These are phyloP conservation scores for Aspergillus latus DNA, from an alignment of 2,329 filamentous ascomycete genomes.

Conservation along the genomic window DNA sequence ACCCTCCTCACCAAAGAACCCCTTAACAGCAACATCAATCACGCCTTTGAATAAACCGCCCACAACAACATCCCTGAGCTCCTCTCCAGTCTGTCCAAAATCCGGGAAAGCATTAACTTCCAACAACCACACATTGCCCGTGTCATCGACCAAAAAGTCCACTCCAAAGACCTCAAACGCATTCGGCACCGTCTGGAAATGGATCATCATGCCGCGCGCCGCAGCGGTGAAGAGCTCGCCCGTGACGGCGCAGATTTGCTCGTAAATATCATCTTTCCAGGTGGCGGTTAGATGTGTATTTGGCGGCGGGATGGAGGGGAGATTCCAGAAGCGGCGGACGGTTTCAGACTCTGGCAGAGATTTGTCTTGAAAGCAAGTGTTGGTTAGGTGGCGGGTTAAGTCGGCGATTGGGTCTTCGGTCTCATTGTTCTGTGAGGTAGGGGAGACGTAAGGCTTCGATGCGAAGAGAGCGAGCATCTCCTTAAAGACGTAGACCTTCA, in stretches of 20 bases:
- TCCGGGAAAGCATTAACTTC: conserved; percentile 97
- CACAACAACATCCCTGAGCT: conserved; percentile 67
- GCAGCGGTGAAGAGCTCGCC: conserved; percentile 84
- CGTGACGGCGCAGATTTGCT: conserved; percentile 71
- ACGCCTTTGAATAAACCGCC: conserved; percentile 74
- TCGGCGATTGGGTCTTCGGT: conserved; percentile 48
- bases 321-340: conserved; percentile 73
- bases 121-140: conserved; percentile 69
- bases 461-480: conserved; percentile 95
- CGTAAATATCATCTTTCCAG: conserved; percentile 64
- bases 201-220: conserved; percentile 75
- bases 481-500: conserved; percentile 82
- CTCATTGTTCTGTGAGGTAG: conserved; percentile 38
- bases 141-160: conserved; percentile 78
- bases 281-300: conserved; percentile 31
- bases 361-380: conserved; percentile 82
- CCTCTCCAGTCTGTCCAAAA: conserved; percentile 84
- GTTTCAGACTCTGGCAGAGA: conserved; percentile 57
- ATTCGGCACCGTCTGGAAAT: conserved; percentile 87
- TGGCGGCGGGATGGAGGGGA: conserved; percentile 43
- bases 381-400: conserved; percentile 81
- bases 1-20: conserved; percentile 61
- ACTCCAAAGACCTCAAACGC: conserved; percentile 91
- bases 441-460: conserved; percentile 67
- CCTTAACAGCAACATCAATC: conserved; percentile 63